Conservation (phyloP, 371 early-diverging fungal species). For the Choanephora cucurbitarum region DNA sequence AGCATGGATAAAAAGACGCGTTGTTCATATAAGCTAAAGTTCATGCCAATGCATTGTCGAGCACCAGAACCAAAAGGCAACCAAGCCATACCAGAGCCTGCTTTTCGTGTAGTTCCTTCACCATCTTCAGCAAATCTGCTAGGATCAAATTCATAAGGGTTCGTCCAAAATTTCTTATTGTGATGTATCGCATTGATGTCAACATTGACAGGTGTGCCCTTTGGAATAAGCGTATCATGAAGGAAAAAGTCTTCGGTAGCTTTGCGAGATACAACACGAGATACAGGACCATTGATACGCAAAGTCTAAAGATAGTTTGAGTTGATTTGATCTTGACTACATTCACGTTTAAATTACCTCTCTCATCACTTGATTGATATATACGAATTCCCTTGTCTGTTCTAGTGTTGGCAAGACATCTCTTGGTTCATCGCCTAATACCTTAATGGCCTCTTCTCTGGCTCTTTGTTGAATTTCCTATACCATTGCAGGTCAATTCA, state of each 20-base stretch:
- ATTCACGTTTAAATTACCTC: slow-evolving; percentile 20
- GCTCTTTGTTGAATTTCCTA: slow-evolving; percentile 26
- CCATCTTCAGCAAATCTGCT: slow-evolving; percentile 27
- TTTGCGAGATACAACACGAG: slow-evolving; percentile 4
- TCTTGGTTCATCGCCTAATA: slow-evolving; percentile 15
- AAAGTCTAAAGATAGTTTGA: slow-evolving; percentile 9
- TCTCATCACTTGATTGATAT: slow-evolving; percentile 43
- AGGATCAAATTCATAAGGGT: slow-evolving; percentile 22
- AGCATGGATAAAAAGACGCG: slow-evolving; percentile 46
- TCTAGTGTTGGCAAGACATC: slow-evolving; percentile 32
- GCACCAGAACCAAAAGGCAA: slow-evolving; percentile 51
- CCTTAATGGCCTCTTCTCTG: slow-evolving; percentile 13
- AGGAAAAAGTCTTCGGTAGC: slow-evolving; percentile 35
- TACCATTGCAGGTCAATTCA: too few relatives aligned
- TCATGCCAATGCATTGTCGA: slow-evolving; percentile 52
- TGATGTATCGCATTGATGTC: slow-evolving; percentile 31
- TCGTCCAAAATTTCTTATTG: slow-evolving; percentile 17
- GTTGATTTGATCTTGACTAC: too few relatives aligned
- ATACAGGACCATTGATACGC: slow-evolving; percentile 9
- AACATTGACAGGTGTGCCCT: slow-evolving; percentile 37
- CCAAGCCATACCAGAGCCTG: slow-evolving; percentile 29
- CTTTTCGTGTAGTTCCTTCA: slow-evolving; percentile 10
- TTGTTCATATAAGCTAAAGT: slow-evolving; percentile 51
- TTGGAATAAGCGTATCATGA: slow-evolving; percentile 40
- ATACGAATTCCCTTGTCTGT: slow-evolving; percentile 40